Evolutionary conservation across 139 green algal species (phyloP), one percentile per base, ranked within the genome.

Genomic region (Chlorella sp.): DNA sequence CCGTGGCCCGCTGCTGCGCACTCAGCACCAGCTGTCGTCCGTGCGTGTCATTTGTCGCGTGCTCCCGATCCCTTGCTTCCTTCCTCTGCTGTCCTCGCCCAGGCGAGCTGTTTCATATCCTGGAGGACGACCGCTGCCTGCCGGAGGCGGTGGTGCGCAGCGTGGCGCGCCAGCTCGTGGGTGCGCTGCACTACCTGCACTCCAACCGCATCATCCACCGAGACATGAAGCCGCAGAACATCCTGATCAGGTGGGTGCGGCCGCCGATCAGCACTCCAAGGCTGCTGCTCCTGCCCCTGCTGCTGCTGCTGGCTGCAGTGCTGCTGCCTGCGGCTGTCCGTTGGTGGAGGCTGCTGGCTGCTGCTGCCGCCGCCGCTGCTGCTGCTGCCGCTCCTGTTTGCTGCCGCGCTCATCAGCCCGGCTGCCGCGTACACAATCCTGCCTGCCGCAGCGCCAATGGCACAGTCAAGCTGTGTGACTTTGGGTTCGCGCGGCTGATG

Each of bases 91-190:
- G 26, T 6, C 28, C 24, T 36, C 36, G 16, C 70, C 62, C 82
- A 93, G 94, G 97, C 34, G 97, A 99, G 93, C 93, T 99, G 72
- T 99, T 99, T 87, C 95, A 99, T 85, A 96, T 99, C 54, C 89
- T 99, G 82, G 95, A 99, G 85, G 93, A 99, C 74, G 97, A 99
- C 87, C 87, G 95, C 84, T 90, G 62, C 26, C 90, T 99, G 43
- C 93, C 93, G 36, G 96, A 98, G 90, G 88, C 93, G 7, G 92
- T 94, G 64, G 95, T 98, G 76, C 90, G 92, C 65, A 75, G 76
- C 73, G 96, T 99, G 40, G 96, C 95, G 2, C 94, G 94, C 85
- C 84, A 99, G 93, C 93, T 99, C 75, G 96, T 99, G 43, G 80
- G 75, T 4, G 97, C 97, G 22, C 89, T 99, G 90, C 92, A 98